Conservation (phyloP, 2,329 filamentous ascomycete species). For the Neocatenulostroma microsporum region DNA sequence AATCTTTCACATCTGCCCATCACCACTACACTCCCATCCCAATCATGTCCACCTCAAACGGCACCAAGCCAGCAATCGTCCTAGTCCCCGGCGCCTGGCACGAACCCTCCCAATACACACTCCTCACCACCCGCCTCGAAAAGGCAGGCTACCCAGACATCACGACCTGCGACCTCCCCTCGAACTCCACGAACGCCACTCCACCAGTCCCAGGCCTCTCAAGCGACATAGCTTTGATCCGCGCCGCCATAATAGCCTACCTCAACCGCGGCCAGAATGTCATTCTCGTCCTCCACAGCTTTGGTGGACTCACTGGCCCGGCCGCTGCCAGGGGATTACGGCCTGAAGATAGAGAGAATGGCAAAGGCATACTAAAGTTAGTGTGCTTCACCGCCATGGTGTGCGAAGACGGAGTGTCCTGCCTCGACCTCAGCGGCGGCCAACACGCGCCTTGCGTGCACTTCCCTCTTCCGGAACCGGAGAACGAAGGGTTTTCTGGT, state of each 20-base stretch:
- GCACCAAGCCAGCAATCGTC: constrained; percentile 19
- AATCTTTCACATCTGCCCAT: too few relatives aligned
- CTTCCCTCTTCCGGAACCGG: neutral
- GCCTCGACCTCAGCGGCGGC: neutral
- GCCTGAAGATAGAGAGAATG: constrained; percentile 1
- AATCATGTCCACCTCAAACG: constrained; percentile 2
- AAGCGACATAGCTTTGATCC: constrained; percentile 12
- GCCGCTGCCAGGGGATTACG: constrained; percentile 16
- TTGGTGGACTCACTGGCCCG: constrained; percentile 22
- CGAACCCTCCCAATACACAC: constrained; percentile 13
- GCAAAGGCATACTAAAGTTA: constrained; percentile 14
- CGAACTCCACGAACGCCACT: constrained; percentile 10
- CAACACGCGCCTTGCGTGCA: neutral
- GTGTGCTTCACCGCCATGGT: constrained; percentile 10
- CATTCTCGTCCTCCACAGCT: constrained; percentile 12
- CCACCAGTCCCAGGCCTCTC: constrained; percentile 12
- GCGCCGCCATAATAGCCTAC: constrained; percentile 14
- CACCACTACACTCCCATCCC: too few relatives aligned
- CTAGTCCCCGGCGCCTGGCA: constrained; percentile 26
- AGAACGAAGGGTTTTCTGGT: neutral
- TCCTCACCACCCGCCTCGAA: constrained; percentile 15
- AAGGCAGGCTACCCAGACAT: constrained; percentile 19
- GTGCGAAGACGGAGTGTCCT: neutral
- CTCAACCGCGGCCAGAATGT: constrained; percentile 16
- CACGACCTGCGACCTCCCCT: constrained; percentile 14